These are phyloP conservation scores for Massariosphaeria phaeospora DNA, from an alignment of 495 filamentous ascomycete species.

Conservation along the genomic window DNA sequence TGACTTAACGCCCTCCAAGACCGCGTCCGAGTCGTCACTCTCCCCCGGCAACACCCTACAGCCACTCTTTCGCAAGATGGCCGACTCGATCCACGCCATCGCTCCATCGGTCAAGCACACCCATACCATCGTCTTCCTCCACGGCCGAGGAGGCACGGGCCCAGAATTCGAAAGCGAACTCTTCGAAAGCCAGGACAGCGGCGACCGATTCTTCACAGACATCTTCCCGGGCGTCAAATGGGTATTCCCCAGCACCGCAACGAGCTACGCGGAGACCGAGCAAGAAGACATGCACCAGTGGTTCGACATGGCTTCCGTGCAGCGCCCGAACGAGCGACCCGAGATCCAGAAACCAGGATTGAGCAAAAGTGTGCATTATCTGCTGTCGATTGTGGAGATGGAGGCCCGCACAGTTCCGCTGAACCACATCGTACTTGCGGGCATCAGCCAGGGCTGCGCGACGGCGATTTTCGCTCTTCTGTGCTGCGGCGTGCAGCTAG, in stretches of 20 bases:
- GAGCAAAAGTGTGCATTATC: neutral
- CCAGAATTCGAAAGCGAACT: constrained; percentile 28
- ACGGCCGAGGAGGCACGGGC: constrained; percentile 33
- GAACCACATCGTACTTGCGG: constrained; percentile 26
- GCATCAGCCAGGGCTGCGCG: constrained; percentile 35
- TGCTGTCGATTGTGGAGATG: constrained; percentile 10
- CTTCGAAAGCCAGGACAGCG: constrained; percentile 31
- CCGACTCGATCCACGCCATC: too few species aligned
- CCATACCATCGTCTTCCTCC: constrained; percentile 34
- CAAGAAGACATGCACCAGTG: constrained; percentile 25
- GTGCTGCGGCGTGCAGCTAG: neutral
- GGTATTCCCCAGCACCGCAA: constrained; percentile 23
- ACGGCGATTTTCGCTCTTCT: constrained; percentile 27
- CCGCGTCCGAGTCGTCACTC: too few species aligned
- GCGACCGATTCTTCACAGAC: constrained; percentile 20
- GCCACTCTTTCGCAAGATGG: too few species aligned
- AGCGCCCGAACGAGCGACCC: constrained; percentile 15
- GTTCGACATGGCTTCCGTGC: constrained; percentile 34
- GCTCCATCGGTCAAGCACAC: too few species aligned
- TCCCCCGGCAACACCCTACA: too few species aligned
- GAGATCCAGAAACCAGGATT: constrained; percentile 22
- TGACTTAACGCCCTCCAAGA: too few species aligned
- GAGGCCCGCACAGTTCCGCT: constrained; percentile 15
- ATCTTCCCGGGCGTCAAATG: constrained; percentile 30
- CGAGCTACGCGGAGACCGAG: constrained; percentile 17